Evolutionary conservation across 805 yeast species (phyloP).

Genomic region (Kluyveromyces wickerhamii): DNA sequence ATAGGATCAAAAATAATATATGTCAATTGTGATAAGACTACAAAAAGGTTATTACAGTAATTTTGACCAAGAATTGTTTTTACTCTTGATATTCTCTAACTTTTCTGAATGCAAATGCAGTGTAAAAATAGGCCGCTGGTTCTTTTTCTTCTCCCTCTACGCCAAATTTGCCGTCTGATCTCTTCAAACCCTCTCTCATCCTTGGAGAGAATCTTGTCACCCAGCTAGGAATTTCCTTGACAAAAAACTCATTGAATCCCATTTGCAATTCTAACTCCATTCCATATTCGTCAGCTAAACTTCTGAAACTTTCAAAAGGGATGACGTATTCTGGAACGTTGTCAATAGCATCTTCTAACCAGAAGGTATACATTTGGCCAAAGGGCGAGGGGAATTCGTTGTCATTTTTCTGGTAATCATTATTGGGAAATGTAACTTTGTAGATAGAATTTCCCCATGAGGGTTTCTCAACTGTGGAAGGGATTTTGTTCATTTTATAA

Average conservation of each 20-base stretch:
- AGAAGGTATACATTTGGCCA: slow-evolving; percentile 80
- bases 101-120: slow-evolving; percentile 77
- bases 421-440: slow-evolving; percentile 69
- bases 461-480: slow-evolving; percentile 41
- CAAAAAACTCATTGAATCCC: slow-evolving; percentile 76
- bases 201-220: slow-evolving; percentile 49
- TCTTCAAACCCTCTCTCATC: slow-evolving; percentile 58
- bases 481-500: slow-evolving; percentile 47
- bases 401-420: slow-evolving; percentile 53
- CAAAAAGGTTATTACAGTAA: too few relatives aligned
- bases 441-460: slow-evolving; percentile 84
- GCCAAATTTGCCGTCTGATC: slow-evolving; percentile 75
- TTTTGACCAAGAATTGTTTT: too few relatives aligned
- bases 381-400: slow-evolving; percentile 67
- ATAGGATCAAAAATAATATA: too few relatives aligned
- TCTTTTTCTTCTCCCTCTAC: slow-evolving; percentile 87
- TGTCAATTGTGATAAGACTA: too few relatives aligned
- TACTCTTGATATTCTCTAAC: slow-evolving; percentile 27
- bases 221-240: slow-evolving; percentile 66
- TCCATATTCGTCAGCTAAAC: slow-evolving; percentile 77
- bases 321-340: slow-evolving; percentile 96
- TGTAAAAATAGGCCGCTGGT: slow-evolving; percentile 76
- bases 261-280: slow-evolving; percentile 62
- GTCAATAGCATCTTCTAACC: slow-evolving; percentile 86
- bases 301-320: slow-evolving; percentile 81